Conservation (phyloP, 1,139 yeast genomes). For the Zygosaccharomyces sapae region DNA sequence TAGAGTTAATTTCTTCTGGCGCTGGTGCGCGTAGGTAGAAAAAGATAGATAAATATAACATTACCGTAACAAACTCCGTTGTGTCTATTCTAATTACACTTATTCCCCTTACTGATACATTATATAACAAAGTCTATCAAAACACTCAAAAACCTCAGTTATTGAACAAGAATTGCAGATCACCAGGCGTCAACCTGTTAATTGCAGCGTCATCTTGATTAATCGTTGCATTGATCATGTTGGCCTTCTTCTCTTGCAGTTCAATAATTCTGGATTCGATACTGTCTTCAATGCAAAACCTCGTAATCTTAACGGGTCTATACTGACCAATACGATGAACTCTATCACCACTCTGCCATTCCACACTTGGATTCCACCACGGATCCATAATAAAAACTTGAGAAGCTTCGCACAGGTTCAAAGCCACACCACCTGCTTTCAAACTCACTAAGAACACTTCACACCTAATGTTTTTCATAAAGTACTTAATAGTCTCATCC, state of each 20-base stretch:
- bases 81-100: too few relatives aligned
- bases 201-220: conserved; percentile 90
- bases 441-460: conserved; percentile 91
- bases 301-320: conserved; percentile 85
- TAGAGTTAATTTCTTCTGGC: conserved; percentile 64
- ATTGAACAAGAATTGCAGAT: conserved; percentile 86
- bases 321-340: conserved; percentile 96
- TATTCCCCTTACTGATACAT: not conserved
- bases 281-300: conserved; percentile 92
- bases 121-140: conserved; percentile 2
- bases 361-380: conserved; percentile 99
- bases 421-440: conserved; percentile 98
- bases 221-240: conserved; percentile 95
- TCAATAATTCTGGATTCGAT: conserved; percentile 94
- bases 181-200: conserved; percentile 82
- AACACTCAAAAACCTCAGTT: conserved; percentile 41
- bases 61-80: conserved; percentile 63
- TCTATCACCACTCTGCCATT: conserved; percentile 97
- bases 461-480: conserved; percentile 86
- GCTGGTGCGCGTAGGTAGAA: conserved; percentile 77
- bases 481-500: conserved; percentile 82
- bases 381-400: conserved; percentile 94
- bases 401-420: conserved; percentile 92
- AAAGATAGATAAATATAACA: conserved; percentile 32
- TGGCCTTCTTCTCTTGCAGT: conserved; percentile 93